Conservation (phyloP, 108 stramenopile species). For the Mediolabrus comicus region DNA sequence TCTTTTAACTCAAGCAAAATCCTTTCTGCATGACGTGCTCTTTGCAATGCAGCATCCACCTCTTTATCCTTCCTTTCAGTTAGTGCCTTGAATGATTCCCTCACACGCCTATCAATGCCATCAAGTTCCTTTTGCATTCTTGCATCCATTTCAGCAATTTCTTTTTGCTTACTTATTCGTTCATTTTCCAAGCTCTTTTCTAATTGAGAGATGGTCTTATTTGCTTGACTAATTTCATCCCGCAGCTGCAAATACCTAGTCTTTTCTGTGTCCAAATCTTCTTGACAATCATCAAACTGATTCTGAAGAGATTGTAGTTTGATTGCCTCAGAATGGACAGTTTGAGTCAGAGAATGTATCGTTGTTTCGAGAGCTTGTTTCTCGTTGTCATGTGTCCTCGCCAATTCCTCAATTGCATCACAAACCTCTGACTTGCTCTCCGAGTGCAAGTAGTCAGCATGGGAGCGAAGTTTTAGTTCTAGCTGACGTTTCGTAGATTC, state of each 20-base stretch:
- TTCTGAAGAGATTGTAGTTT: conserved; percentile 1
- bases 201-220: conserved; percentile 4
- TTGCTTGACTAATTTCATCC: not conserved
- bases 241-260: not conserved
- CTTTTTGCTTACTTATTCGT: conserved; percentile 8
- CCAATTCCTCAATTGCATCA: conserved; percentile 5
- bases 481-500: not conserved
- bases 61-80: conserved; percentile 20
- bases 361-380: conserved; percentile 7
- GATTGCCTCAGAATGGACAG: conserved; percentile 2
- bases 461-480: conserved; percentile 2
- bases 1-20: conserved; percentile 12
- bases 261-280: conserved; percentile 7
- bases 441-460: not conserved
- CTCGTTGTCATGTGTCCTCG: conserved; percentile 17
- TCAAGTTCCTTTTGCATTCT: conserved; percentile 32
- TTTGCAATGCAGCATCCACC: conserved; percentile 11
- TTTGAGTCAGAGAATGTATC: conserved; percentile 5
- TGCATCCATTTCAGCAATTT: conserved; percentile 9
- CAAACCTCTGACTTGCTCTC: conserved; percentile 6
- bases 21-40: conserved; percentile 20
- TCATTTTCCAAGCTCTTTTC: conserved; percentile 8
- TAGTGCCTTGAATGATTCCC: conserved; percentile 12
- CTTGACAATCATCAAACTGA: not conserved
- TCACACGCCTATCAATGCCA: conserved; percentile 20